These are phyloP conservation scores for Spergularia marina DNA, from an alignment of 148 eudicot species.

Conservation along the genomic window DNA sequence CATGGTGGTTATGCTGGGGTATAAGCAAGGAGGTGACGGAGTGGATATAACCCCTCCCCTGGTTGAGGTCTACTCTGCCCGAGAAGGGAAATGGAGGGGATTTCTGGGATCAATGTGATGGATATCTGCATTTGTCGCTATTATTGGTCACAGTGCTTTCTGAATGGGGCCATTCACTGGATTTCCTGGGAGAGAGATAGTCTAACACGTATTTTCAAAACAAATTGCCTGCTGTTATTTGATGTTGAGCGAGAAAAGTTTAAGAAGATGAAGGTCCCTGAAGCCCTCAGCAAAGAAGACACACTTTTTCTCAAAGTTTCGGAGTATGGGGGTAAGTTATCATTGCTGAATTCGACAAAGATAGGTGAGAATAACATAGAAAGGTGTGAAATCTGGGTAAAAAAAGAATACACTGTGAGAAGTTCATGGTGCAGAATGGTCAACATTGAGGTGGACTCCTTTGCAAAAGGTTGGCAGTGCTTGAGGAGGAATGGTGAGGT, in stretches of 20 bases:
- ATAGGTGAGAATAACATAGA: too few species aligned
- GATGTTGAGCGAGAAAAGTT: too few species aligned
- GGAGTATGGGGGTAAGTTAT: too few species aligned
- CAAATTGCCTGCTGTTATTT: too few species aligned
- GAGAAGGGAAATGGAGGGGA: slow-evolving; percentile 12
- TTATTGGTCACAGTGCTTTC: slow-evolving; percentile 17
- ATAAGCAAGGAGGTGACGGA: not conserved
- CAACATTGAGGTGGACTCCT: not conserved
- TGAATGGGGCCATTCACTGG: slow-evolving; percentile 20
- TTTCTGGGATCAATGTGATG: not conserved
- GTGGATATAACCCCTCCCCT: slow-evolving; percentile 17
- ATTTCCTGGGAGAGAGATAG: too few species aligned
- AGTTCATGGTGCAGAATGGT: slow-evolving; percentile 13
- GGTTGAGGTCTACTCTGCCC: slow-evolving; percentile 16
- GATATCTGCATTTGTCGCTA: slow-evolving; percentile 14
- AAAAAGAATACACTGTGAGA: slow-evolving; percentile 7
- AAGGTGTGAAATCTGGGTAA: slow-evolving; percentile 18
- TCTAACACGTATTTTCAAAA: too few species aligned
- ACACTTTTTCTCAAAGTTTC: too few species aligned
- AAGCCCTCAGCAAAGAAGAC: too few species aligned
- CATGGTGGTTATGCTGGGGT: slow-evolving; percentile 13
- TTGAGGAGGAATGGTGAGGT: slow-evolving; percentile 21
- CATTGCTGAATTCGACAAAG: too few species aligned
- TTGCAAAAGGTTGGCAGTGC: slow-evolving; percentile 5
- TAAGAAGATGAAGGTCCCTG: too few species aligned